A percentile compares a stretch with the other conserved stretches of the same genome.
These are phyloP conservation scores for Dentipellis fragilis DNA, from an alignment of 768 basidiomycete species.

Conservation along the genomic window DNA sequence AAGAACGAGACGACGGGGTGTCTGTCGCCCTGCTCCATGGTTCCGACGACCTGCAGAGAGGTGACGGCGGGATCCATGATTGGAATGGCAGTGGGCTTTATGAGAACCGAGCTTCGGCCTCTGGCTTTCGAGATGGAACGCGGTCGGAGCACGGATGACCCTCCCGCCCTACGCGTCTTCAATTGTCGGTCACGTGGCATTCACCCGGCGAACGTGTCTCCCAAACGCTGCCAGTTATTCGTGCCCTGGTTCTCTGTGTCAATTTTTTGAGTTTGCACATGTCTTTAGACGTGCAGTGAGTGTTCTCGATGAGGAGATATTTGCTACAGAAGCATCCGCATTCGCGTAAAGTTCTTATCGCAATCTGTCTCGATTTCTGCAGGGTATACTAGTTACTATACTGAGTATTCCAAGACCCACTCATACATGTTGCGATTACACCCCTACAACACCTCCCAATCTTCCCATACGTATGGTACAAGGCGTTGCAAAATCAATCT, in stretches of 20 bases:
- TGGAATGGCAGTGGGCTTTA: background rate
- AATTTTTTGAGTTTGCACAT: no score
- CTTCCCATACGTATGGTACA: background rate
- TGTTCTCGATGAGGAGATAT: no score
- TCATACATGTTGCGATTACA: no score
- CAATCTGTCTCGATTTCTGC: no score
- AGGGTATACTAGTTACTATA: no score
- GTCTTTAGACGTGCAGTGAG: no score
- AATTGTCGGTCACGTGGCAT: background rate
- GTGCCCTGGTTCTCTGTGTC: no score
- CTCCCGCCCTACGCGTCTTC: background rate
- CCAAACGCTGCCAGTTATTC: background rate
- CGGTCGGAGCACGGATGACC: background rate
- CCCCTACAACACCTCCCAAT: background rate
- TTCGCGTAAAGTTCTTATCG: no score
- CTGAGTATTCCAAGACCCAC: no score
- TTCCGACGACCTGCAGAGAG: background rate
- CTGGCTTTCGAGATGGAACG: background rate
- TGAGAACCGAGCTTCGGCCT: conserved; percentile 3
- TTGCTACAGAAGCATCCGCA: no score
- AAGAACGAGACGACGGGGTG: conserved; percentile 72
- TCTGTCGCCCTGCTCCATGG: conserved; percentile 23
- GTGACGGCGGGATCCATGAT: no score
- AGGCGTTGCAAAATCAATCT: background rate
- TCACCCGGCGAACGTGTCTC: background rate